These are phyloP conservation scores for Rhodomyrtus tomentosa DNA, from an alignment of 345 rosid species.

Conservation along the genomic window DNA sequence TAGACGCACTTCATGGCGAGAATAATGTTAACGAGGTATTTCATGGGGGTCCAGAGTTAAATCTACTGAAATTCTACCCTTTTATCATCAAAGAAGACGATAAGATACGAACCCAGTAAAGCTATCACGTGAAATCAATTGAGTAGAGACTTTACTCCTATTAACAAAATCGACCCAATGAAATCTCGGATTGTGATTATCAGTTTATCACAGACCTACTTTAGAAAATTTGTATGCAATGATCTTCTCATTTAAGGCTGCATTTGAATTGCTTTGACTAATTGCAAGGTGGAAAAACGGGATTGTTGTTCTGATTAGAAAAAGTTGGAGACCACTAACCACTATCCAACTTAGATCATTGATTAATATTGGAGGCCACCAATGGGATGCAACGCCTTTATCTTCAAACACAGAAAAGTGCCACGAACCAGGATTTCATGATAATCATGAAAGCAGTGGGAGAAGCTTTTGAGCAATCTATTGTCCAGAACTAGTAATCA, in stretches of 20 bases:
- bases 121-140: background rate
- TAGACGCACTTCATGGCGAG: background rate
- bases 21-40: background rate
- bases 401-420: background rate
- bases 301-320: background rate
- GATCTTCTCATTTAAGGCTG: background rate
- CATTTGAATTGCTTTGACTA: background rate
- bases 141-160: background rate
- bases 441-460: background rate
- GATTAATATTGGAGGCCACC: background rate
- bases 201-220: background rate
- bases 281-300: background rate
- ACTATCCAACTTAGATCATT: background rate
- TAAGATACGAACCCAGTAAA: background rate
- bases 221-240: background rate
- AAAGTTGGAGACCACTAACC: background rate
- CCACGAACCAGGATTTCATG: background rate
- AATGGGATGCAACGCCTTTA: background rate
- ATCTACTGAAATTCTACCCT: background rate
- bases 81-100: background rate
- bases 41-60: background rate
- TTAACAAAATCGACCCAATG: background rate
- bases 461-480: background rate
- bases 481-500: background rate
- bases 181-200: background rate